Evolutionary conservation across 2,329 filamentous ascomycete species (phyloP), one percentile per base, ranked within the genome.

Genomic region (Neofusicoccum ribis): DNA sequence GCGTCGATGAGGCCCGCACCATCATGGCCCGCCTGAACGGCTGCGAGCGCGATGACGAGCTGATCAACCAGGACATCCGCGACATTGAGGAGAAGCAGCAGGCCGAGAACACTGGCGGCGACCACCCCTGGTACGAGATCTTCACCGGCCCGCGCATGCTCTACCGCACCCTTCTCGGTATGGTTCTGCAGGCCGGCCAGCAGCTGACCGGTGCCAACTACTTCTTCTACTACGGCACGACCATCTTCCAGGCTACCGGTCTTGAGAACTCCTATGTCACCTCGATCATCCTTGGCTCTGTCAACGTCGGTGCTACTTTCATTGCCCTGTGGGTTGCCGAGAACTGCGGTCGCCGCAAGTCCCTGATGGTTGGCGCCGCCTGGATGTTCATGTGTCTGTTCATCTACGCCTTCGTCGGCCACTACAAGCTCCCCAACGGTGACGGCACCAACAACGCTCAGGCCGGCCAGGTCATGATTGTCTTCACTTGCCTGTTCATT

Each of bases 201-300:
- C 89, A 91, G 72, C 79, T 91, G 2, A 90, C 88, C 0, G 89
- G 89, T 37, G 86, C 85, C 66, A 89, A 89, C 77, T 89, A 87
- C 77, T 89, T 87, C 79, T 89, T 89, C 75, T 81, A 81, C 72
- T 82, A 82, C 67, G 80, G 81, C 7, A 82, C 80, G 0, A 80
- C 78, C 0, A 80, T 83, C 61, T 83, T 83, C 72, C 63, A 69
- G 0, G 74, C 75, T 0, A 74, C 77, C 12, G 79, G 79, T 9
- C 71, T 82, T 4, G 70, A 71, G 20, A 80, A 83, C 68, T 74
- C 76, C 23, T 83, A 77, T 70, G 77, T 82, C 15, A 83, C 81
- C 0, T 74, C 75, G 23, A 82, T 83, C 66, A 83, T 83, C 66
- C 74, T 83, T 5, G 80, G 81, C 39, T 78, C 72, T 23, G 79